Evolutionary conservation across 805 yeast species (phyloP), one percentile per base, ranked within the genome.

Genomic region (Clavispora santaluciae): DNA sequence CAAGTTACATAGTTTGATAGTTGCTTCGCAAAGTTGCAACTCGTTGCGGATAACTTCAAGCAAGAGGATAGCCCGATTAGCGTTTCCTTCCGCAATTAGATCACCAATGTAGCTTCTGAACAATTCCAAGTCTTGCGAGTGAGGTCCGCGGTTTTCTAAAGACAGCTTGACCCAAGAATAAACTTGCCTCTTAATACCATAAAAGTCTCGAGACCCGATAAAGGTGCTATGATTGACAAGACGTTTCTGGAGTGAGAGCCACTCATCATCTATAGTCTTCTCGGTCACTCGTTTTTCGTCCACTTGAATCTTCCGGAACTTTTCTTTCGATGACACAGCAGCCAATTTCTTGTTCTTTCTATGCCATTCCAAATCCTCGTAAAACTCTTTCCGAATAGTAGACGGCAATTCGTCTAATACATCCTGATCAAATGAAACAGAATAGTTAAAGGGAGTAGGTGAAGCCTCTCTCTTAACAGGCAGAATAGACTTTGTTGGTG

Each of bases 371-470:
- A 63, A 41, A 26, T 68, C 72, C 36, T 60, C 60, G 35, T 63
- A 38, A 5, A 68, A 67, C 39, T 68, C 71, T 7, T 60, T 45
- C 38, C 62, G 55, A 10, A 70, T 50, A 6, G 63, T 60, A 0
- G 72, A 59, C 0, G 75, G 74, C 6, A 70, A 50, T 41, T 64
- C 73, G 20, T 63, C 53, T 21, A 70, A 43, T 7, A 69, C 59
- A 0, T 64, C 56, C 7, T 61, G 56, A 42, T 69, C 72, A 43
- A 64, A 66, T 2, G 67, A 51, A 3, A 55, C 53, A 6, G 63
- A 50, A 2, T 56, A 56, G 13, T 56, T 56, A 36, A 43, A 55
- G 7, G 40, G 38, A 9, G 45, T 49, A 24, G 38, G 43, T 18
- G 40, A 26, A 21, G 16, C 36, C 36, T 26, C 38, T 13, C 23